phyloP scores from a whole-genome alignment of 2,329 filamentous ascomycete genomes.

The Fusarium nygamai region DNA sequence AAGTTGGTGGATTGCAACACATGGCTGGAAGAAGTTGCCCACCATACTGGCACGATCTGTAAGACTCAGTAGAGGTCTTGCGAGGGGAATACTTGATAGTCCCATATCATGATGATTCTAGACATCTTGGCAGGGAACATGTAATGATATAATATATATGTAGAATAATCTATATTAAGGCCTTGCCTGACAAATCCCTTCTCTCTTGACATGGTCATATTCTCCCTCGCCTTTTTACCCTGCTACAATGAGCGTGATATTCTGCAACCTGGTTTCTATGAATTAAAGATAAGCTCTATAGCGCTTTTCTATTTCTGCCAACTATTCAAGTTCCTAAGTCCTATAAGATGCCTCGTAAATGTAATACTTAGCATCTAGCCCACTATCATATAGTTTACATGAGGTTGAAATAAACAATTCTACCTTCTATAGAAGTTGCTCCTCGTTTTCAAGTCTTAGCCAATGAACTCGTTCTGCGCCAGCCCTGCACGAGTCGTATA shows the following conservation, averaged over 20 bases:
- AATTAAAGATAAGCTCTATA: background rate
- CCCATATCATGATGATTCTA: background rate
- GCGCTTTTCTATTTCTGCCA: background rate
- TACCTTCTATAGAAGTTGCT: background rate
- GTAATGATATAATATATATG: background rate
- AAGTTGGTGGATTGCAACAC: constrained; percentile 34
- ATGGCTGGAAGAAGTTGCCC: constrained; percentile 28
- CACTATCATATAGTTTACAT: background rate
- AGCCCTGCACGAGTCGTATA: background rate
- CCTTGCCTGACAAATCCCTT: background rate
- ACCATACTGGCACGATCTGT: background rate
- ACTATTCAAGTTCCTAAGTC: background rate
- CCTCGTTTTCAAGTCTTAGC: background rate
- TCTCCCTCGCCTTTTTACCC: background rate
- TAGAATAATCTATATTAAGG: background rate
- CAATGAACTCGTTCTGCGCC: background rate
- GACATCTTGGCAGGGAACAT: background rate
- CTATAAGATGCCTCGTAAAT: background rate
- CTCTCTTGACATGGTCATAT: background rate
- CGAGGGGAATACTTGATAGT: background rate
- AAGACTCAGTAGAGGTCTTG: background rate
- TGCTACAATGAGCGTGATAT: background rate
- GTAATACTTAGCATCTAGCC: background rate
- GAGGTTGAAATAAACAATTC: background rate
- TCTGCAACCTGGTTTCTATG: background rate